These are phyloP conservation scores for Mycena venus DNA, from an alignment of 768 basidiomycete genomes.

Conservation along the genomic window DNA sequence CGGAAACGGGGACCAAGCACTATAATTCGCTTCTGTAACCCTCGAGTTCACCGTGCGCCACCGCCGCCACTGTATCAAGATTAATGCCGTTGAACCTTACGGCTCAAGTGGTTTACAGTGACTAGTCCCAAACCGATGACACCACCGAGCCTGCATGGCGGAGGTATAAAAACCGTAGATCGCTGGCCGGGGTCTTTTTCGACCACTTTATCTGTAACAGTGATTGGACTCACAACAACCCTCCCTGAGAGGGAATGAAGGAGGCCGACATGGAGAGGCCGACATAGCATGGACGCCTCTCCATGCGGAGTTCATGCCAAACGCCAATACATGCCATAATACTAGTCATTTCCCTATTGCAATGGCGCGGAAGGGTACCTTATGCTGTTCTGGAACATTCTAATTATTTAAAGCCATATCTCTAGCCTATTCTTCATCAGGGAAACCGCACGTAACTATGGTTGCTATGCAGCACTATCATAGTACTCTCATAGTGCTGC, in stretches of 20 bases:
- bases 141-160: not conserved
- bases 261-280: not conserved
- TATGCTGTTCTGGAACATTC: no score
- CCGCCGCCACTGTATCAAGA: not conserved
- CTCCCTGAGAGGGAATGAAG: not conserved
- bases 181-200: not conserved
- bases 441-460: no score
- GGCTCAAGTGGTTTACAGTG: not conserved
- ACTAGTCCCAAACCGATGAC: not conserved
- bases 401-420: no score
- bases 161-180: not conserved
- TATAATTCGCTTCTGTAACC: not conserved
- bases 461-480: no score
- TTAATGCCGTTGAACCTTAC: not conserved
- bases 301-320: not conserved
- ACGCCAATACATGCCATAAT: not conserved
- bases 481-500: no score
- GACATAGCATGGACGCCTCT: no score
- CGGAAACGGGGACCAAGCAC: not conserved
- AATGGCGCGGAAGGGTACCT: no score
- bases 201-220: not conserved
- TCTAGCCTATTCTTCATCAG: no score
- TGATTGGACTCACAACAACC: no score
- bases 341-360: not conserved
- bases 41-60: not conserved